Conservation (phyloP, 73 alveolate species). For the Paramecium sonneborni region DNA sequence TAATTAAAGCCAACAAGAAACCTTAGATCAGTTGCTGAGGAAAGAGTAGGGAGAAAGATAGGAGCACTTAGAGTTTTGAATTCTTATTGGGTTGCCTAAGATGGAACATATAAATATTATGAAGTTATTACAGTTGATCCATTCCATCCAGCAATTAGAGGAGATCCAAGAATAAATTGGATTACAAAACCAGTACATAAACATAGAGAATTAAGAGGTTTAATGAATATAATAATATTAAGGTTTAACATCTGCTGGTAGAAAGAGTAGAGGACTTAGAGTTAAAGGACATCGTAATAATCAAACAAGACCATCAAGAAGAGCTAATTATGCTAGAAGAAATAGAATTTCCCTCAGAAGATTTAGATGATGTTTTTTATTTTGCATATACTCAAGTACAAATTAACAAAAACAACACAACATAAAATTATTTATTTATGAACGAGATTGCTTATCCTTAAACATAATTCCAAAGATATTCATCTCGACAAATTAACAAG, state of each 20-base stretch:
- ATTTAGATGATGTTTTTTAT: constrained; percentile 82
- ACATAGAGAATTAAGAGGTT: constrained; percentile 96
- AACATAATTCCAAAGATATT: not conserved
- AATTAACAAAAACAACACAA: constrained; percentile 43
- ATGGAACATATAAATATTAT: constrained; percentile 97
- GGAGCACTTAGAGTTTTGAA: constrained; percentile 96
- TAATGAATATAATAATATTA: constrained; percentile 16
- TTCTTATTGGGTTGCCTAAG: constrained; percentile 99
- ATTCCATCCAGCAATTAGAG: constrained; percentile 96
- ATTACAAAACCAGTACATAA: constrained; percentile 92
- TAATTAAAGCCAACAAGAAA: constrained; percentile 93
- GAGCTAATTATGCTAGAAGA: constrained; percentile 94
- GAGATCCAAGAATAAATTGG: constrained; percentile 99
- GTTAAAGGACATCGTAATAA: constrained; percentile 94
- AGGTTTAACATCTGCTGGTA: constrained; percentile 97
- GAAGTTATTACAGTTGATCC: constrained; percentile 99
- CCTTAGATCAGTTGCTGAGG: constrained; percentile 98
- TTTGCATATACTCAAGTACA: constrained; percentile 55
- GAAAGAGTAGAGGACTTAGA: constrained; percentile 97
- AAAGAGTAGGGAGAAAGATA: constrained; percentile 96
- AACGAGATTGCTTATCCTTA: constrained; percentile 47
- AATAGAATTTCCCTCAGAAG: constrained; percentile 95
- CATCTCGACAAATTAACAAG: constrained; percentile 19
- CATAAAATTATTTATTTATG: constrained; percentile 10
- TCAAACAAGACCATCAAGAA: constrained; percentile 92